phyloP scores from a whole-genome alignment of 2,329 filamentous ascomycete species.

The Xylariaceae sp. region DNA sequence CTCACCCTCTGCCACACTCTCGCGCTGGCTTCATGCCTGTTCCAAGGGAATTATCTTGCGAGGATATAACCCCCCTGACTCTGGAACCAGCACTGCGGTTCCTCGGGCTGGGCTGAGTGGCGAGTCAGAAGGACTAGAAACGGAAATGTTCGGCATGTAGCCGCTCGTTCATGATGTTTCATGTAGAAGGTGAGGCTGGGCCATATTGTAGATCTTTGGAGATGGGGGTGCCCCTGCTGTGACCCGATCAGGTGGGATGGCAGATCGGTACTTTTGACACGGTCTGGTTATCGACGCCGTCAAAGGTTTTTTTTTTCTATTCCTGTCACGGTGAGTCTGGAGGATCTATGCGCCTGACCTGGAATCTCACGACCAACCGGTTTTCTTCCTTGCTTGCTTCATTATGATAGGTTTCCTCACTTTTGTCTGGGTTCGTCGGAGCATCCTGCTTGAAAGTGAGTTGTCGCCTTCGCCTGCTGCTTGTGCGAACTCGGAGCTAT shows the following conservation, averaged over 20 bases:
- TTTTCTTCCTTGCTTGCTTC: no score
- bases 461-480: no score
- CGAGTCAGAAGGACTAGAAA: not conserved
- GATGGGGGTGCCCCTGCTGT: not conserved
- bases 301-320: not conserved
- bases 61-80: not conserved
- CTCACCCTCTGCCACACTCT: not conserved
- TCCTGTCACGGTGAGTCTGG: not conserved
- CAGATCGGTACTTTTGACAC: not conserved
- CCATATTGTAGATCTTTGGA: not conserved
- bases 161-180: constrained; percentile 10
- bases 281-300: not conserved
- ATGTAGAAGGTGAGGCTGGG: not conserved
- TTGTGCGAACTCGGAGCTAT: no score
- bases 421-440: no score
- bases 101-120: constrained; percentile 2
- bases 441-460: no score
- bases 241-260: not conserved
- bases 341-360: not conserved
- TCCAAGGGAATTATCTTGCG: not conserved
- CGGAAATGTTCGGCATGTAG: constrained; percentile 12
- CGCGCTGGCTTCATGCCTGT: not conserved
- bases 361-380: no score
- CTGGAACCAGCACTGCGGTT: not conserved
- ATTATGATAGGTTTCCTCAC: no score